These are phyloP conservation scores for Nigrospora sphaerica DNA, from an alignment of 2,329 filamentous ascomycete genomes.

Conservation along the genomic window DNA sequence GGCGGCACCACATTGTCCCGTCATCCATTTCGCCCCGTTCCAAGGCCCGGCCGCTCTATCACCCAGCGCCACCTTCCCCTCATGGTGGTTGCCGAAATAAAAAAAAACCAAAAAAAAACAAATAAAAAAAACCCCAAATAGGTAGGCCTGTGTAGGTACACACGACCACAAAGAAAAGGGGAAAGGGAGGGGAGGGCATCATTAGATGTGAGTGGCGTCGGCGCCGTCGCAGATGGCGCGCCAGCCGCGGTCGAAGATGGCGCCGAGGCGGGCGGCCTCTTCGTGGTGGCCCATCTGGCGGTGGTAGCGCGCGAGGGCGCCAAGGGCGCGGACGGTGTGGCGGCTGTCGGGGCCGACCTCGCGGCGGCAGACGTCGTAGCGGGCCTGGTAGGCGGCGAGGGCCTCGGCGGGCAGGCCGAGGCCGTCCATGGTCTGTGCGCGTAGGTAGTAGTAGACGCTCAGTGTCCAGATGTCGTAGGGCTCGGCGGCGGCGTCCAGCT, in stretches of 20 bases:
- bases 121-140: no score
- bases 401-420: neutral
- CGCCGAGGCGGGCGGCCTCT: neutral
- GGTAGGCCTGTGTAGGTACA: no score
- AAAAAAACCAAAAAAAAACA: no score
- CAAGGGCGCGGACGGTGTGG: constrained; percentile 1
- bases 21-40: no score
- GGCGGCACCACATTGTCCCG: no score
- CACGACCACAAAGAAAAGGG: no score
- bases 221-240: neutral
- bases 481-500: neutral
- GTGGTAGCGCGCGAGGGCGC: constrained; percentile 2
- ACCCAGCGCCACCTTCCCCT: no score
- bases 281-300: constrained; percentile 1
- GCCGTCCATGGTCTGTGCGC: neutral
- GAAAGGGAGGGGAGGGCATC: no score
- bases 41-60: no score
- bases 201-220: neutral
- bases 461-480: constrained; percentile 2
- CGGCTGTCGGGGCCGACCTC: constrained; percentile 1
- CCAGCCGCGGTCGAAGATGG: neutral
- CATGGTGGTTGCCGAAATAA: no score
- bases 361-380: neutral
- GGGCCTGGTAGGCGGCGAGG: neutral
- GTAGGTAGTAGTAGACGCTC: constrained; percentile 1